A percentile compares a stretch with the other conserved stretches of the same genome.
Evolutionary conservation across 169 alveolate genomes (phyloP).

Genomic region (Besnoitia besnoiti): DNA sequence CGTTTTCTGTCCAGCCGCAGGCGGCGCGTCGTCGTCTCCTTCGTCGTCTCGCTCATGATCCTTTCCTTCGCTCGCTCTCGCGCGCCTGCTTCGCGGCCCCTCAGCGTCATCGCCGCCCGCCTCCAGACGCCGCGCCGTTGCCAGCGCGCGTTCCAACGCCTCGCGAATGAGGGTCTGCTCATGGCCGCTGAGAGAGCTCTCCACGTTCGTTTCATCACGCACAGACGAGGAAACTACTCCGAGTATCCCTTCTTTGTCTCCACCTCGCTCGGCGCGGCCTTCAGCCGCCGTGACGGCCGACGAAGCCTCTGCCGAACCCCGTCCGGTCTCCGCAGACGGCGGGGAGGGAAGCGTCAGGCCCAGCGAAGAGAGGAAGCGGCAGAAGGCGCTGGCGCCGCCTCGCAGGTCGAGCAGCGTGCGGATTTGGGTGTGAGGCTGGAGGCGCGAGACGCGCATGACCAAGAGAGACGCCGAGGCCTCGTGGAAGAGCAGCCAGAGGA

Average conservation of each 20-base stretch:
- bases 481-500: slow-evolving; percentile 47
- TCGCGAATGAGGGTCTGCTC: neutral
- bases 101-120: too few relatives aligned
- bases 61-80: neutral
- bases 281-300: too few relatives aligned
- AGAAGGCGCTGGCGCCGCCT: neutral
- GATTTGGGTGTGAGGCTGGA: neutral
- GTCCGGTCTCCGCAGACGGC: neutral
- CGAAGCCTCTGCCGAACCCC: neutral
- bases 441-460: slow-evolving; percentile 10
- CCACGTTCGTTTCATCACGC: too few relatives aligned
- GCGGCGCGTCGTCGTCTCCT: neutral
- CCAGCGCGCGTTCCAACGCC: neutral
- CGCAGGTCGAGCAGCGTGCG: neutral
- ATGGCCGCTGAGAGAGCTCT: neutral
- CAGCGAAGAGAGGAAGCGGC: neutral
- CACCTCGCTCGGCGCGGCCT: too few relatives aligned
- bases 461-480: neutral
- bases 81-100: neutral
- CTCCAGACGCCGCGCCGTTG: neutral
- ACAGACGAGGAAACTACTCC: too few relatives aligned
- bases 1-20: neutral
- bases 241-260: too few relatives aligned
- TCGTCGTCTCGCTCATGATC: neutral
- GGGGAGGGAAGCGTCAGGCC: neutral